Evolutionary conservation across 1,284 basidiomycete genomes (phyloP).

Genomic region (Sporisorium iseilematis-ciliati): DNA sequence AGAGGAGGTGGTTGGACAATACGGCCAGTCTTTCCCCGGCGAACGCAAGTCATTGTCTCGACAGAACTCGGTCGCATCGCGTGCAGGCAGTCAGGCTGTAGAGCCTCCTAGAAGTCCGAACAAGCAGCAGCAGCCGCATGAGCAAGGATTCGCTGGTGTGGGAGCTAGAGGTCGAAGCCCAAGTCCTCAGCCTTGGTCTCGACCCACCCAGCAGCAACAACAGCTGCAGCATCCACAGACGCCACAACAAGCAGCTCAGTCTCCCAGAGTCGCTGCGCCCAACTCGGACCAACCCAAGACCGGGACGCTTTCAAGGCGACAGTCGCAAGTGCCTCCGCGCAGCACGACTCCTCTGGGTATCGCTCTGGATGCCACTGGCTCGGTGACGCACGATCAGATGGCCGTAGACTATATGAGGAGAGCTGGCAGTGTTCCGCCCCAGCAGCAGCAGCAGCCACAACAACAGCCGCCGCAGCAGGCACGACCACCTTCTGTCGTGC

Average conservation of each 20-base stretch:
- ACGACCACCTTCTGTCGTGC: slow-evolving; percentile 44
- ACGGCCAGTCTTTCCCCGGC: slow-evolving; percentile 87
- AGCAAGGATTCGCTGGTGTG: slow-evolving; percentile 61
- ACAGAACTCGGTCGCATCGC: slow-evolving; percentile 61
- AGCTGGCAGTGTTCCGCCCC: slow-evolving; percentile 76
- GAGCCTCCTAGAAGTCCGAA: slow-evolving; percentile 31
- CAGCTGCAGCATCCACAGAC: slow-evolving; percentile 33
- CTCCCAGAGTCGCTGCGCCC: slow-evolving; percentile 24
- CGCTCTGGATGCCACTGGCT: slow-evolving; percentile 80
- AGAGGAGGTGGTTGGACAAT: slow-evolving; percentile 81
- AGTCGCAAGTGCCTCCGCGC: slow-evolving; percentile 42
- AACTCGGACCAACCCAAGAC: slow-evolving; percentile 33
- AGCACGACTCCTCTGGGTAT: slow-evolving; percentile 77
- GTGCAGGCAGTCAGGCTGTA: slow-evolving; percentile 23
- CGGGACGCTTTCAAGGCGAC: slow-evolving; percentile 42
- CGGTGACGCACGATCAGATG: slow-evolving; percentile 84
- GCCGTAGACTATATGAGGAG: slow-evolving; percentile 73
- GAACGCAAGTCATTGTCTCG: slow-evolving; percentile 74
- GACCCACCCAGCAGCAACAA: slow-evolving; percentile 43
- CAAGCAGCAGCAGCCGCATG: slow-evolving; percentile 32
- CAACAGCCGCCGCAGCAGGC: slow-evolving; percentile 26
- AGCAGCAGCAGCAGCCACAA: slow-evolving; percentile 63
- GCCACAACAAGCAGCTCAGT: slow-evolving; percentile 32
- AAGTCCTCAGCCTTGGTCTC: slow-evolving; percentile 60
- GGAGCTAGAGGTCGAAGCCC: slow-evolving; percentile 64